Base-by-base conservation (phyloP, 1,284 basidiomycete species). In the Cutaneotrichosporon dermatis region DNA sequence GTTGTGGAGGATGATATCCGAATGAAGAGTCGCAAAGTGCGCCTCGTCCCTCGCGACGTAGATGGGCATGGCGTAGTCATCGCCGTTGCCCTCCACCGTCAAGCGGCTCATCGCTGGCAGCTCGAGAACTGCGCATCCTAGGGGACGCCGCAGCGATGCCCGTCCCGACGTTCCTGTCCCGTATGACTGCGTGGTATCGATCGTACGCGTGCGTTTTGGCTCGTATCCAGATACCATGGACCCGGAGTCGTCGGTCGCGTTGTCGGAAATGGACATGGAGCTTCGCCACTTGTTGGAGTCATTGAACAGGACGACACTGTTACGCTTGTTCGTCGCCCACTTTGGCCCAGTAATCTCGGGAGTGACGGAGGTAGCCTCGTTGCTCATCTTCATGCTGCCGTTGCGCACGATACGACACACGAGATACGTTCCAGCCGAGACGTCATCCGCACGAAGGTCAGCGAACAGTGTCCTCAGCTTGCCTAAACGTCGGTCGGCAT, bases 71-170 rank as follows among this genome's bases (percentile, higher is more conserved):
- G 84, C 84, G 68, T 91, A 83, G 53, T 90, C 88, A 1, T 81
- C 78, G 4, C 81, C 81, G 80, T 86, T 86, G 64, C 62, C 60
- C 8, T 73, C 72, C 5, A 48, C 59, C 5, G 72, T 62, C 36
- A 76, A 48, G 35, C 86, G 85, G 66, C 80, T 83, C 63, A 96
- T 79, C 66, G 91, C 86, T 0, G 87, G 86, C 42, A 98, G 80
- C 69, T 95, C 90, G 55, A 97, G 80, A 4, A 95, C 88, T 1
- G 94, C 94, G 72, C 92, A 97, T 11, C 93, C 95, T 70, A 98
- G 92, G 0, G 95, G 94, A 55, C 94, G 81, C 49, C 95, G 84
- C 69, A 89, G 88, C 49, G 66, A 57, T n/a, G 67, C 64, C 42
- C 68, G 61, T 0, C 69, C 69, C 12, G 63, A 62, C 4, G 10